Base-by-base conservation (phyloP, 768 basidiomycete genomes). In the Trichaptum fuscoviolaceum region DNA sequence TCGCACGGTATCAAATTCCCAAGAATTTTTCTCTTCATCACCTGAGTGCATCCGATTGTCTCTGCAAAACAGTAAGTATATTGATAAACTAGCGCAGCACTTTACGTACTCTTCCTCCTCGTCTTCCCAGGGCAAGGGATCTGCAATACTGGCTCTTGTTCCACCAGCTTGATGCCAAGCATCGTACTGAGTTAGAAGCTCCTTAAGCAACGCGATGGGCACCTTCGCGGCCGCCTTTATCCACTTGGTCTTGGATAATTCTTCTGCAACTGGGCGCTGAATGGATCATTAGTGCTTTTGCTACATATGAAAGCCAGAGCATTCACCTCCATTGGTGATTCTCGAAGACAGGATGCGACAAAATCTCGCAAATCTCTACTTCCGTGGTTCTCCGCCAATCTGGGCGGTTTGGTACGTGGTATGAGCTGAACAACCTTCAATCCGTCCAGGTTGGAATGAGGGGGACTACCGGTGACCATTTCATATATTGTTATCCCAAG, bases 401-500 rank as follows among this genome's bases (percentile, higher is more conserved):
- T 82, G 0, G 96, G 94, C 2, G 96, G 94, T 69, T 91, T 88
- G 65, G 88, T 85, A 70, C 88, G 88, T 59, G 94, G 89, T 63
- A 99, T 95, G 68, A 97, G 82, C 72, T 93, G 90, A 79, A 99
- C 91, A 34, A 95, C 95, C 67, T 85, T 87, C 75, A 91, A 85
- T 62, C 89, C 89, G 71, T 93, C 93, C 73, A 96, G 80, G 73
- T 95, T 90, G 17, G 92, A 86, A 77, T 98, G 91, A 3, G 97
- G 97, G 18, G 96, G 97, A 67, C 88, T 88, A n/a, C 97, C 97
- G 73, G 93, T 95, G 71, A 90, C 87, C 89, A 98, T 96, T 76
- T 99, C 97, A 72, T 93, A 95, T 23, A 96, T 83, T 78, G 96
- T 91, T 74, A 99, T 96, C 6, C 97, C 97, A 66, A 99, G 78